Percentiles rank a stretch among this genome's conserved stretches.
These are phyloP conservation scores for Citrullus mucosospermus DNA, from an alignment of 306 rosid species.

Conservation along the genomic window DNA sequence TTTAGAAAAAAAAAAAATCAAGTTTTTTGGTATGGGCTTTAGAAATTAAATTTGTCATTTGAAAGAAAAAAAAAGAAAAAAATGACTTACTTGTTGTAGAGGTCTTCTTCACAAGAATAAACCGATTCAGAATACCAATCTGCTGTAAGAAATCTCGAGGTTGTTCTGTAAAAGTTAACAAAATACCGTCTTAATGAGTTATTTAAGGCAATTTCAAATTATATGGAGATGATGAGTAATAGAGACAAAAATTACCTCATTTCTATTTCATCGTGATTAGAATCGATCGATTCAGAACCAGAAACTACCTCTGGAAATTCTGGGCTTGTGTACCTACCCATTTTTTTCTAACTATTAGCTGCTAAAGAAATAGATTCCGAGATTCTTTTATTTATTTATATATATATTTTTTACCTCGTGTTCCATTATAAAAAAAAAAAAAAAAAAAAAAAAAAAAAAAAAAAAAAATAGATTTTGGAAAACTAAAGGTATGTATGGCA, in stretches of 20 bases:
- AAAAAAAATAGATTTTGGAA: no score
- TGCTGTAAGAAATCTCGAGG: conserved; percentile 48
- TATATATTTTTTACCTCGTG: no score
- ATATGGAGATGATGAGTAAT: no score
- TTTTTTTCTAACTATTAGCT: background rate
- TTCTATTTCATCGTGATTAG: conserved; percentile 10
- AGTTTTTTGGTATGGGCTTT: no score
- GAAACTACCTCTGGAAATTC: background rate
- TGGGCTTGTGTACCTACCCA: conserved; percentile 10
- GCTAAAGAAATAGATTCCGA: background rate
- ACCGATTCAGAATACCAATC: conserved; percentile 74
- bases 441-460: no score
- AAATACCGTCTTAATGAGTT: no score
- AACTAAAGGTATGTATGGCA: no score
- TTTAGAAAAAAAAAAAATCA: no score
- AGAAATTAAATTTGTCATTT: background rate
- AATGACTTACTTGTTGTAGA: conserved; percentile 37
- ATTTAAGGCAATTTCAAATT: no score
- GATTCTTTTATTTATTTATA: no score
- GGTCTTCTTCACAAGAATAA: conserved; percentile 68
- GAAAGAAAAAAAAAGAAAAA: background rate
- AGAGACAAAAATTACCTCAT: conserved; percentile 14
- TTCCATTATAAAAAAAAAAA: no score
- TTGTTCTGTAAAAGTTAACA: conserved; percentile 20
- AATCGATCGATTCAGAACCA: background rate